phyloP scores from a whole-genome alignment of 2,329 filamentous ascomycete species.

The Sporothrix curviconia region DNA sequence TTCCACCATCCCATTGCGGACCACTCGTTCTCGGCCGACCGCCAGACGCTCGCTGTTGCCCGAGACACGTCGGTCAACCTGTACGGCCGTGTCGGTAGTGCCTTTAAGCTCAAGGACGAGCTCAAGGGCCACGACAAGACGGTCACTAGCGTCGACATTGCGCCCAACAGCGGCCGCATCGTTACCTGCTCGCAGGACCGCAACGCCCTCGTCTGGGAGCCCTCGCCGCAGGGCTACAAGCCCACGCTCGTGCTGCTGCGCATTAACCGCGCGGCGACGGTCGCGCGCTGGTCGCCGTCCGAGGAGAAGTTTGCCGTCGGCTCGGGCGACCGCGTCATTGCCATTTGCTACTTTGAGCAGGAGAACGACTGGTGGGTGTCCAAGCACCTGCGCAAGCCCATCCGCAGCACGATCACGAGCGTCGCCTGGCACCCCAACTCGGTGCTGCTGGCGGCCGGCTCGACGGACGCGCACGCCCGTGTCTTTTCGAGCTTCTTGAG shows the following conservation, averaged over 20 bases:
- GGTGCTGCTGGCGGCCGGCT: constrained; percentile 86
- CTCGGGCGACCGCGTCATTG: constrained; percentile 89
- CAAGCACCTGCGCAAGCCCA: constrained; percentile 98
- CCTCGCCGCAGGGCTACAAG: constrained; percentile 86
- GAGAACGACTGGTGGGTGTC: constrained; percentile 99
- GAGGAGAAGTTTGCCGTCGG: constrained; percentile 98
- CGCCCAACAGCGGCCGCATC: constrained; percentile 81
- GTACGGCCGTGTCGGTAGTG: constrained; percentile 65
- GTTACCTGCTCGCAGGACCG: constrained; percentile 97
- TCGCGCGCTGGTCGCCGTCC: constrained; percentile 92
- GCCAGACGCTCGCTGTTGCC: constrained; percentile 79
- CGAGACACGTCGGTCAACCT: constrained; percentile 87
- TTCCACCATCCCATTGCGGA: constrained; percentile 96
- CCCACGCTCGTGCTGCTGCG: constrained; percentile 93
- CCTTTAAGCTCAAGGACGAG: constrained; percentile 82
- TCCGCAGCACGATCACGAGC: constrained; percentile 91
- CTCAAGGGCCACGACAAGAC: constrained; percentile 96
- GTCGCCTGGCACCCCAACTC: constrained; percentile 97
- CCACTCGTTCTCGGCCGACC: constrained; percentile 95
- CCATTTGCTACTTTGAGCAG: constrained; percentile 97
- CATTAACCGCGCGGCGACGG: constrained; percentile 94
- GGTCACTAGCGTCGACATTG: constrained; percentile 93
- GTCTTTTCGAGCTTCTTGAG: constrained; percentile 95
- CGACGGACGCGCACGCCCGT: constrained; percentile 92
- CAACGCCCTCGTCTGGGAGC: constrained; percentile 97